A percentile compares a stretch with the other conserved stretches of the same genome.
These are phyloP conservation scores for Primulina eburnea DNA, from an alignment of 257 asterid genomes.

Conservation along the genomic window DNA sequence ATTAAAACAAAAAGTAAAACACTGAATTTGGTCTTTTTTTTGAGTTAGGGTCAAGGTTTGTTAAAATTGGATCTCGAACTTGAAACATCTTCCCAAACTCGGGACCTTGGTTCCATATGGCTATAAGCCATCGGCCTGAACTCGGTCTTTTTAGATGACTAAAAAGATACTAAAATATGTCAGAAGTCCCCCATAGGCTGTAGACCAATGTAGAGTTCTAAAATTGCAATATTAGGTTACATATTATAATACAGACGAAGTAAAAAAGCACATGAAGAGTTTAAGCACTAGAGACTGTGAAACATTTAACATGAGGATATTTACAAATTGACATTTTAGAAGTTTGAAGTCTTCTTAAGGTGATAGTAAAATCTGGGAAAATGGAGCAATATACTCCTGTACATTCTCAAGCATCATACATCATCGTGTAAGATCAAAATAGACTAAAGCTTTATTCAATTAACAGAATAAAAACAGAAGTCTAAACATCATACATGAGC, in stretches of 20 bases:
- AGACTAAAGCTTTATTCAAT: conserved; percentile 5
- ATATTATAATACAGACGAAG: too few species aligned
- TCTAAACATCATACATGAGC: conserved; percentile 65
- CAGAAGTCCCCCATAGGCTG: neutral
- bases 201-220: neutral
- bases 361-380: neutral
- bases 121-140: too few species aligned
- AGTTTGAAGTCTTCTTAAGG: neutral
- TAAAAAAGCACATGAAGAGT: neutral
- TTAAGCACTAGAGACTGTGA: neutral
- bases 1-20: too few species aligned
- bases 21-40: too few species aligned
- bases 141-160: too few species aligned
- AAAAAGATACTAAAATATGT: neutral
- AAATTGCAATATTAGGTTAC: too few species aligned
- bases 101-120: too few species aligned
- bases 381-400: neutral
- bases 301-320: neutral
- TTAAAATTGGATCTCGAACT: too few species aligned
- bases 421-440: conserved; percentile 1
- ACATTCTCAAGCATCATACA: conserved; percentile 13
- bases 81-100: too few species aligned
- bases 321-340: neutral
- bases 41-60: too few species aligned
- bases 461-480: conserved; percentile 20